Evolutionary conservation across 1,139 yeast species (phyloP), one percentile per base, ranked within the genome.

Genomic region (Nadsonia commutata): DNA sequence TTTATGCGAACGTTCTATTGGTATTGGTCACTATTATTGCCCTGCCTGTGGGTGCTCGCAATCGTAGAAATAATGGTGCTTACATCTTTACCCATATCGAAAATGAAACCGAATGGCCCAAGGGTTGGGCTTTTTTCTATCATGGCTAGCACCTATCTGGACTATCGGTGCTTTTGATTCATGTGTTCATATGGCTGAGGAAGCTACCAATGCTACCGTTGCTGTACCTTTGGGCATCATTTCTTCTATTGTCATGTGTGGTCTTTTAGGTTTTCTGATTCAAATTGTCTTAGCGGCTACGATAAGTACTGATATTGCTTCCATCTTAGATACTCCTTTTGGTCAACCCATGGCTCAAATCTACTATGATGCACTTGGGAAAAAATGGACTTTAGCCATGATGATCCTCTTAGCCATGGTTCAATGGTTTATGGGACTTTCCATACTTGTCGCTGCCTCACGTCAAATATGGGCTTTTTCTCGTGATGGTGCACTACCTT

Each of bases 381-480:
- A 74, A 54, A 65, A 68, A 41, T 80, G 86, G 84, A 78, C 85
- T 2, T 46, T 63, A 17, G 62, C 51, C 3, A 51, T 61, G 47
- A 59, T 59, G 51, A 41, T 53, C 8, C 43, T 59, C 43, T 49
- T 59, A 46, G 49, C 53, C 33, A 48, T 59, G 31, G 53, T 60
- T 20, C 62, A 58, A 45, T 60, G 61, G 55, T 72, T 80, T 44
- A 80, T 80, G 84, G 85, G 84, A 3, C 66, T 74, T 16, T 71
- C 78, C 1, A 66, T 72, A 0, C 68, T 83, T 31, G 82, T 94
- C 0, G 83, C 95, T 0, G 88, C 93, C 1, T 82, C 94, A 4
- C 75, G 95, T 65, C 78, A 84, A 31, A 80, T 86, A 1, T 85
- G 78, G 65, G 85, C 94, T 13, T 78, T 85, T 62, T 84, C 94